Percentiles rank a stretch among this genome's conserved stretches.
These are phyloP conservation scores for Ganoderma lucidum DNA, from an alignment of 1,284 basidiomycete species.

Conservation along the genomic window DNA sequence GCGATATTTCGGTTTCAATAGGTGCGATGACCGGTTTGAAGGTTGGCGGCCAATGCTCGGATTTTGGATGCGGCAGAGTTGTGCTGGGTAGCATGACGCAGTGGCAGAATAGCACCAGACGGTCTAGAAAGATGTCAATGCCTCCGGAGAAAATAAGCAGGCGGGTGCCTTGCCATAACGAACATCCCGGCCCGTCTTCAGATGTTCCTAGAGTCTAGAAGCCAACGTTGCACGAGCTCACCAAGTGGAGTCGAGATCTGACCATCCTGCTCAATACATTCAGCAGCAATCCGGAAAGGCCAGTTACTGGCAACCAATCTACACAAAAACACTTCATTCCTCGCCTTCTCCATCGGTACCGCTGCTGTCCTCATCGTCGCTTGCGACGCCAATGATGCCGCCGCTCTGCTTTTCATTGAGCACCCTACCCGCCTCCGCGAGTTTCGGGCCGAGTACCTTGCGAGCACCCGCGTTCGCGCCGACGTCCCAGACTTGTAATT, in stretches of 20 bases:
- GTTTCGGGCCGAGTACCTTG: conserved; percentile 80
- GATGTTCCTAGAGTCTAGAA: background rate
- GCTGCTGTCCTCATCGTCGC: conserved; percentile 75
- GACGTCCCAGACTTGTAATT: conserved; percentile 95
- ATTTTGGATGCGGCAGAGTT: background rate
- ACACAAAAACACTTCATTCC: conserved; percentile 24
- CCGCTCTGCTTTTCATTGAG: conserved; percentile 72
- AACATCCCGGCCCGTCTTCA: background rate
- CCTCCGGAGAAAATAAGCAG: background rate
- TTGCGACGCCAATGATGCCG: conserved; percentile 74
- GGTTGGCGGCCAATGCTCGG: conserved; percentile 17
- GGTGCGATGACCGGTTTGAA: background rate
- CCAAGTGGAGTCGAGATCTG: background rate
- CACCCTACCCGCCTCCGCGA: conserved; percentile 72
- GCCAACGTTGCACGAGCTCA: background rate
- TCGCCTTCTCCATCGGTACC: conserved; percentile 46
- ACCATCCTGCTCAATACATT: background rate
- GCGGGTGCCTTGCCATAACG: background rate
- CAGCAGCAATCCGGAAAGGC: background rate
- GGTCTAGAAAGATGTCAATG: background rate
- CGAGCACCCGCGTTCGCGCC: conserved; percentile 80
- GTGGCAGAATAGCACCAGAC: background rate
- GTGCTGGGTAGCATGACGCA: background rate
- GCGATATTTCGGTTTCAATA: conserved; percentile 20
- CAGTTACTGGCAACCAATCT: background rate